Percentiles rank a stretch among this genome's conserved stretches.
These are phyloP conservation scores for Umbellularia californica DNA, from an alignment of 164 flowering plant genomes.

Conservation along the genomic window DNA sequence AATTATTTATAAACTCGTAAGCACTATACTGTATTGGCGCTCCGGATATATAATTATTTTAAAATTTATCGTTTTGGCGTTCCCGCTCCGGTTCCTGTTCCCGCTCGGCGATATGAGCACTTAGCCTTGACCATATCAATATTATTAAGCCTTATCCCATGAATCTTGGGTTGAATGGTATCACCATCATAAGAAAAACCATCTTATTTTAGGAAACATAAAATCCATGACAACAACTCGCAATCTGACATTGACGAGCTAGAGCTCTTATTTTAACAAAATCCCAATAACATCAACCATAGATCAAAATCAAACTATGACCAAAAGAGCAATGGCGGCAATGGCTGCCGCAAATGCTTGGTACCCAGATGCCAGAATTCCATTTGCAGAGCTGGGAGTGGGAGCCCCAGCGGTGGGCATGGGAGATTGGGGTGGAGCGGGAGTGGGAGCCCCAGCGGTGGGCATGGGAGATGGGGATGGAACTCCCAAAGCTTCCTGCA, in stretches of 20 bases:
- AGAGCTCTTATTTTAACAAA: neutral
- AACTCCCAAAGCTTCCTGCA: neutral
- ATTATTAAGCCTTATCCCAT: too few species aligned
- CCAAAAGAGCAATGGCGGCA: neutral
- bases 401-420: neutral
- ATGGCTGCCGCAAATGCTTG: neutral
- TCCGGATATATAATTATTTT: too few species aligned
- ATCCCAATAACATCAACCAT: neutral
- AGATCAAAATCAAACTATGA: slow-evolving; percentile 3
- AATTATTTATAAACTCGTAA: too few species aligned
- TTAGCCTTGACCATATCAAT: too few species aligned
- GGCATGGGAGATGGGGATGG: neutral
- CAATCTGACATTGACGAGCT: neutral
- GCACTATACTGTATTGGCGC: too few species aligned
- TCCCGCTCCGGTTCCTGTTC: too few species aligned
- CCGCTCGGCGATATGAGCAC: too few species aligned
- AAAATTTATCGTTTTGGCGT: too few species aligned
- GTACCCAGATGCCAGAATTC: slow-evolving; percentile 3
- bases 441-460: neutral
- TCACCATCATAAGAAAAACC: too few species aligned
- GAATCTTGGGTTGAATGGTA: too few species aligned
- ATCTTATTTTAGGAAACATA: too few species aligned
- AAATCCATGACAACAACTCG: too few species aligned
- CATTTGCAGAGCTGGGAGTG: neutral
- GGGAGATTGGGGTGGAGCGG: neutral